Evolutionary conservation across 2,329 filamentous ascomycete genomes (phyloP).

Genomic region (Cadophora gregata): DNA sequence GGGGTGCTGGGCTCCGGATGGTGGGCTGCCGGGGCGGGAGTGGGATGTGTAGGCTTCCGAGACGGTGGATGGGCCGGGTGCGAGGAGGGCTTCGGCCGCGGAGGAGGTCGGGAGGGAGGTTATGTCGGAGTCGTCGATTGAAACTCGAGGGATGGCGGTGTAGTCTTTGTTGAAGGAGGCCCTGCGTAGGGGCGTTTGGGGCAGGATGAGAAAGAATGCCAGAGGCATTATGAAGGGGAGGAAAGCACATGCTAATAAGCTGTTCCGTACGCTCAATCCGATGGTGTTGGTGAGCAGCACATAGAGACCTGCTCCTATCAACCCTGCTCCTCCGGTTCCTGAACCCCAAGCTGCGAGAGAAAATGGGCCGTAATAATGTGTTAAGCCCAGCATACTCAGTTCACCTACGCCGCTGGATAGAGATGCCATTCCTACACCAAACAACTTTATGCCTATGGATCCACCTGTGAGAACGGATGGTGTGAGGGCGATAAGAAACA

Average conservation of each 20-base stretch:
- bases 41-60: constrained; percentile 49
- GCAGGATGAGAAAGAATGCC: constrained; percentile 79
- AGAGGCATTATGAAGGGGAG: constrained; percentile 80
- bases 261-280: constrained; percentile 74
- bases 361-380: constrained; percentile 89
- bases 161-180: constrained; percentile 57
- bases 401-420: constrained; percentile 87
- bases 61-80: constrained; percentile 50
- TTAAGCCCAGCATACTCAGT: constrained; percentile 87
- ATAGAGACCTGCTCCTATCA: constrained; percentile 88
- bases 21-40: constrained; percentile 24
- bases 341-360: constrained; percentile 91
- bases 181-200: constrained; percentile 66
- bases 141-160: constrained; percentile 51
- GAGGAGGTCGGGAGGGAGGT: constrained; percentile 47
- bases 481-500: constrained; percentile 86
- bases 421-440: constrained; percentile 84
- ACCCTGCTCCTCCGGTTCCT: constrained; percentile 86
- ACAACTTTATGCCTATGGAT: constrained; percentile 76
- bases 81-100: constrained; percentile 57
- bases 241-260: constrained; percentile 77
- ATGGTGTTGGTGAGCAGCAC: constrained; percentile 83
- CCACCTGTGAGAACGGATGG: constrained; percentile 58
- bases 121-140: constrained; percentile 47
- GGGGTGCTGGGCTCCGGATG: constrained; percentile 1